Conservation (phyloP, 106 monocot genomes). For the Agapanthus africanus region DNA sequence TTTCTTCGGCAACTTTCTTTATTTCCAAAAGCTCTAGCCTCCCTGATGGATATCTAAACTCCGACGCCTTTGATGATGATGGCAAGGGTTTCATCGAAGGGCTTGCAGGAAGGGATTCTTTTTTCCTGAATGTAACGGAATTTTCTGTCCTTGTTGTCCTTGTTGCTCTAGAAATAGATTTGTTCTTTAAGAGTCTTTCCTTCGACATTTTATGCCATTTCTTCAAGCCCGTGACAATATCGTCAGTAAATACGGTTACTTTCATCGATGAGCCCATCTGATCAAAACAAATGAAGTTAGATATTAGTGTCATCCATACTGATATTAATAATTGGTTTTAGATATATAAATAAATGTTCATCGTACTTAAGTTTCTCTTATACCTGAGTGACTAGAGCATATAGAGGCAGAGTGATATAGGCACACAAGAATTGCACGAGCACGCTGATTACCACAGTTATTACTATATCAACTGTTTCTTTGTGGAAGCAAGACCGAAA, state of each 20-base stretch:
- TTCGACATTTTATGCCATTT: conserved; percentile 27
- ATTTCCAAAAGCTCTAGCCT: conserved; percentile 13
- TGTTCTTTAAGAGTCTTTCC: conserved; percentile 14
- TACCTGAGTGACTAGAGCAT: conserved; percentile 54
- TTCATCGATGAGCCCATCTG: conserved; percentile 58
- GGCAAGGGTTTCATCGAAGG: not conserved
- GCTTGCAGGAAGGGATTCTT: not conserved
- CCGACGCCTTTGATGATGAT: not conserved
- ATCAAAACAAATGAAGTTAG: not conserved
- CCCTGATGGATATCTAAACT: conserved; percentile 10
- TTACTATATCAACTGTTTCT: conserved; percentile 19
- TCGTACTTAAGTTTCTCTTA: not conserved
- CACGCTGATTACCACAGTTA: conserved; percentile 23
- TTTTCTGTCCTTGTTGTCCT: not conserved
- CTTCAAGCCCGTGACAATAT: conserved; percentile 24
- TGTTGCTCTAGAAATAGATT: conserved; percentile 1
- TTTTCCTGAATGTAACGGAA: not conserved
- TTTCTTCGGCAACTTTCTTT: conserved; percentile 2
- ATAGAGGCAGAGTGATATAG: conserved; percentile 47
- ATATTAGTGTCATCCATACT: not conserved
- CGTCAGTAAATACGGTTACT: conserved; percentile 33
- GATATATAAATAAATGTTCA: not conserved
- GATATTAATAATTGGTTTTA: not conserved
- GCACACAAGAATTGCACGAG: conserved; percentile 39
- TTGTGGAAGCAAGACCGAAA: conserved; percentile 40